phyloP scores from a whole-genome alignment of 257 asterid genomes.

The Solanum medicagineum region DNA sequence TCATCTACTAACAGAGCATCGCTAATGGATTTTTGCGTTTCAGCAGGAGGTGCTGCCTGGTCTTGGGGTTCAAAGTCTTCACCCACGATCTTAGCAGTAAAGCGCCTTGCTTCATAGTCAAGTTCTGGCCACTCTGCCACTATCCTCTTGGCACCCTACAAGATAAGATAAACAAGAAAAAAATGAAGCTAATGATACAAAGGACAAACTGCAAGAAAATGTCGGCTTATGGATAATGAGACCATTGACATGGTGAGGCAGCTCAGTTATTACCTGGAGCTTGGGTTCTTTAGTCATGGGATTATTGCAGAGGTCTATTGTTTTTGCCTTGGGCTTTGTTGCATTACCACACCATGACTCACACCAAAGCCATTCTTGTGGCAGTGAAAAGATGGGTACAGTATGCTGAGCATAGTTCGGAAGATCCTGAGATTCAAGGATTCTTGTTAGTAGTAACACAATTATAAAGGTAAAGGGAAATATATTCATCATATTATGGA shows the following conservation, averaged over 20 bases:
- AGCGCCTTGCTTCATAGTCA: slow-evolving; percentile 72
- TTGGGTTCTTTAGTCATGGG: slow-evolving; percentile 99
- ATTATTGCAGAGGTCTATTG: slow-evolving; percentile 96
- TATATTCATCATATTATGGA: not conserved
- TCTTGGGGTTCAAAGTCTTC: slow-evolving; percentile 48
- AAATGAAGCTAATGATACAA: not conserved
- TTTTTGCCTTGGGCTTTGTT: slow-evolving; percentile 80
- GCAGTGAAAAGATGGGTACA: slow-evolving; percentile 94
- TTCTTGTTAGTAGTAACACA: slow-evolving; percentile 6
- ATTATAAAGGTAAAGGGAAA: not conserved
- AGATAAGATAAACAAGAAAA: slow-evolving; percentile 2
- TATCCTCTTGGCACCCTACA: slow-evolving; percentile 90
- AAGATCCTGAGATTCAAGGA: slow-evolving; percentile 57
- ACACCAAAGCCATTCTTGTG: slow-evolving; percentile 99
- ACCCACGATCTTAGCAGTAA: slow-evolving; percentile 66
- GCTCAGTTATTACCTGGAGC: slow-evolving; percentile 57
- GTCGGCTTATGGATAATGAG: not conserved
- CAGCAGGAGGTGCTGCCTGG: slow-evolving; percentile 19
- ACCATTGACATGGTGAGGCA: not conserved
- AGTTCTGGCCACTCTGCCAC: slow-evolving; percentile 98
- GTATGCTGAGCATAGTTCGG: slow-evolving; percentile 97
- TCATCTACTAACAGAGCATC: slow-evolving; percentile 26
- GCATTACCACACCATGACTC: slow-evolving; percentile 98
- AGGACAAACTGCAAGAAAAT: not conserved
- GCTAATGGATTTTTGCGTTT: slow-evolving; percentile 3